Evolutionary conservation across 1,284 basidiomycete species (phyloP).

Genomic region (Cronartium quercuum): DNA sequence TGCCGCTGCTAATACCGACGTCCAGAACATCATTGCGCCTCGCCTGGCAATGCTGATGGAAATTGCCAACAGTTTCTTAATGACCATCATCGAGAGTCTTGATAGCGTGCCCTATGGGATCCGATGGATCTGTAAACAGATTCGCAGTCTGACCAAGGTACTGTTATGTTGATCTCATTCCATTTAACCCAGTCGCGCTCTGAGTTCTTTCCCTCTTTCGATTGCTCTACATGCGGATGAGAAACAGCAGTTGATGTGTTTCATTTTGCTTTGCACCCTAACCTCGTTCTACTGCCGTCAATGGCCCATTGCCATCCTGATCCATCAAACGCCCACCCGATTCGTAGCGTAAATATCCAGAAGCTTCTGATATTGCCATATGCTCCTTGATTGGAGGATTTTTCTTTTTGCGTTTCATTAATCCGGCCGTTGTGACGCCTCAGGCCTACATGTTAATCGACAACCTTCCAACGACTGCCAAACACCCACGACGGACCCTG

Average conservation of each 20-base stretch:
- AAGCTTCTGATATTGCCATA: conserved; percentile 93
- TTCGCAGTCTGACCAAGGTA: conserved; percentile 86
- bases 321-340: neutral
- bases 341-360: conserved; percentile 88
- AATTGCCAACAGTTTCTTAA: conserved; percentile 91
- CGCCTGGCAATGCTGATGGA: conserved; percentile 97
- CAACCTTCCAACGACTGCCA: conserved; percentile 72
- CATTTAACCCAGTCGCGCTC: conserved; percentile 28
- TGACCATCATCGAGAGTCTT: conserved; percentile 97
- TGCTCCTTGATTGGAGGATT: conserved; percentile 98
- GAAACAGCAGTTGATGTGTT: neutral
- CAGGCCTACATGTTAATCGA: conserved; percentile 99
- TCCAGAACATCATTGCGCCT: conserved; percentile 93
- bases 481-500: conserved; percentile 89
- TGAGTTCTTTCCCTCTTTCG: too few species aligned
- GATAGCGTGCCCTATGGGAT: conserved; percentile 98
- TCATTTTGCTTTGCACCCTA: neutral
- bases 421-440: conserved; percentile 98
- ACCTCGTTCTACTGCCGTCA: neutral
- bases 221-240: too few species aligned
- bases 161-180: conserved; percentile 45
- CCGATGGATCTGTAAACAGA: conserved; percentile 99
- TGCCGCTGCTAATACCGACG: conserved; percentile 86
- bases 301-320: neutral
- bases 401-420: conserved; percentile 99